Base-by-base conservation (phyloP, 2,329 filamentous ascomycete genomes). In the Ilyonectria mors-panacis region DNA sequence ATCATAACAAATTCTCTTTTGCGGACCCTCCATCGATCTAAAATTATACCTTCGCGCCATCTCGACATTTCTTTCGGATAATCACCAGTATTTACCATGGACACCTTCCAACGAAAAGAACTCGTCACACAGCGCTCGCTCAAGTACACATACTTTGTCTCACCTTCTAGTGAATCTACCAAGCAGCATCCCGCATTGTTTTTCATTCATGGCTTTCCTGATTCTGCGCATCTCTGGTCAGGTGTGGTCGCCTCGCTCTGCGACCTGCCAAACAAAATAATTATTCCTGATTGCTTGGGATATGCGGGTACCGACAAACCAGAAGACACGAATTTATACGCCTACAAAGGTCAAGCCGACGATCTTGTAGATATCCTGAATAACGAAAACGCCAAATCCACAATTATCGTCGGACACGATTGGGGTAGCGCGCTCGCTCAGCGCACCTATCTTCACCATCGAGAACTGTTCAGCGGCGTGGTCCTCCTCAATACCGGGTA, bases 131-230 rank as follows among this genome's bases (percentile, higher is more conserved):
- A 21, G 37, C 54, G 59, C 2, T 67, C 54, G 4, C 55, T 63
- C 9, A 48, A 39, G 30, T 67, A 67, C 55, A 56, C 47, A 8
- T 67, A 67, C 19, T 63, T 28, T n/a, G 54, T 54, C 7, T 65
- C 62, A 3, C 37, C 45, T 7, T 28, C 39, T 2, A 26, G 37
- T 12, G 21, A 54, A 39, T 48, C 56, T 26, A 59, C 53, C 4
- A 15, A 54, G 19, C 17, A 65, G 9, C 30, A 59, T 37, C 66
- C 62, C 9, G 15, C 59, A 13, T 54, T 68, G 28, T 45, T 68
- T 10, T 68, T 68, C 35, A n/a, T 68, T 28, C 66, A 68, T 42
- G 66, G 66, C 3, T 68, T 66, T 48, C 66, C 66, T 13, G 66
- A 68, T 23, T 66, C 63, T 7, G 58, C 66, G 21, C 59, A 66